These are phyloP conservation scores for Sarocladiaceae sp. DNA, from an alignment of 2,329 filamentous ascomycete species.

Conservation along the genomic window DNA sequence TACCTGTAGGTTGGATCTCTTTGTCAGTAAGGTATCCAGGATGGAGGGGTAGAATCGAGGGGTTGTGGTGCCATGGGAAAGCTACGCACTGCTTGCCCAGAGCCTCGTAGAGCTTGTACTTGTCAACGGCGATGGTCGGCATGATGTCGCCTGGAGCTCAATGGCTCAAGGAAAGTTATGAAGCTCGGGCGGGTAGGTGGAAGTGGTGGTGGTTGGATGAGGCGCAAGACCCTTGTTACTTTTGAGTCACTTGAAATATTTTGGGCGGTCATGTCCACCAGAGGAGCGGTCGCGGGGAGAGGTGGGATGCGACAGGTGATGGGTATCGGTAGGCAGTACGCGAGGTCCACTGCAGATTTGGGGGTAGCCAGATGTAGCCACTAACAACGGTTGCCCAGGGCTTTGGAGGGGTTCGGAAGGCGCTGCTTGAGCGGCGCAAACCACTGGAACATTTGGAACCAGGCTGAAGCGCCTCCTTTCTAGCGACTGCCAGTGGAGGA, in stretches of 20 bases:
- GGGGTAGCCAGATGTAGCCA: not conserved
- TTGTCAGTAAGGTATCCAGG: conserved; percentile 15
- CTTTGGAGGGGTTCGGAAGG: not conserved
- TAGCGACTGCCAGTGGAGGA: too few species aligned
- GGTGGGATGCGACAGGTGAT: not conserved
- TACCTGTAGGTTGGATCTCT: conserved; percentile 47
- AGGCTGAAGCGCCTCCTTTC: too few species aligned
- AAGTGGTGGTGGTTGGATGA: conserved; percentile 3
- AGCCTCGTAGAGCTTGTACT: conserved; percentile 90
- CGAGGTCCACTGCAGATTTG: not conserved
- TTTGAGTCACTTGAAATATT: conserved; percentile 40
- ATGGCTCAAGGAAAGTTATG: conserved; percentile 14
- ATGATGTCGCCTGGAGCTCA: conserved; percentile 45
- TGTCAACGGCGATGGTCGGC: conserved; percentile 97
- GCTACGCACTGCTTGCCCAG: conserved; percentile 74
- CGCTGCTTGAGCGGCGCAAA: not conserved
- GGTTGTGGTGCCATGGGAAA: conserved; percentile 12
- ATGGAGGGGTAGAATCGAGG: conserved; percentile 13
- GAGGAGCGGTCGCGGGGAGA: not conserved
- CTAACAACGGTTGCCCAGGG: not conserved
- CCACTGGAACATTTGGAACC: not conserved
- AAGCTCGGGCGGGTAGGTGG: not conserved
- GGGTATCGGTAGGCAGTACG: not conserved
- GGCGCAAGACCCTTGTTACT: conserved; percentile 7
- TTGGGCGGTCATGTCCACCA: conserved; percentile 10